Evolutionary conservation across 345 rosid species (phyloP).

Genomic region (Litchi chinensis): DNA sequence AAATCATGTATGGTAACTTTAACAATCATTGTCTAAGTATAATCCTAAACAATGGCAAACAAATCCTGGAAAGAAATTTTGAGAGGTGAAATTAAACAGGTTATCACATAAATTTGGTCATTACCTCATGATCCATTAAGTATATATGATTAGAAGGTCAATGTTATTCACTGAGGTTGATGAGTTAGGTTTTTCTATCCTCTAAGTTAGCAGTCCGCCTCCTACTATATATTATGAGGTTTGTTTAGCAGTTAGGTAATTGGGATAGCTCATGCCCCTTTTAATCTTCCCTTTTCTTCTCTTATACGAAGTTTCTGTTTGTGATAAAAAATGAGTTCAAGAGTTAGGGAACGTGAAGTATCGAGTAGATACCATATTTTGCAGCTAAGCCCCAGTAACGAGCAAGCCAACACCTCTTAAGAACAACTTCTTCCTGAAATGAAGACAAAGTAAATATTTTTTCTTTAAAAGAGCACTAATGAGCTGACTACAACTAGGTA

Average conservation of each 20-base stretch:
- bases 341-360: conserved; percentile 8
- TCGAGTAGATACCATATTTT: conserved; percentile 61
- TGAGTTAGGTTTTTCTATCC: background rate
- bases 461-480: conserved; percentile 9
- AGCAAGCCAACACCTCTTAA: conserved; percentile 99
- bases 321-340: background rate
- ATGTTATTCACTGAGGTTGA: background rate
- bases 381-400: conserved; percentile 99
- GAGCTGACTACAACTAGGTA: conserved; percentile 23
- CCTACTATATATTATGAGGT: background rate
- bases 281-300: background rate
- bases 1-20: background rate
- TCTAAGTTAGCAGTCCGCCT: background rate
- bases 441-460: conserved; percentile 21
- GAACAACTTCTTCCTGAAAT: conserved; percentile 98
- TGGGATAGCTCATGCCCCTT: background rate
- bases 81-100: background rate
- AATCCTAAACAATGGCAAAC: background rate
- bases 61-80: background rate
- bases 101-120: background rate
- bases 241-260: background rate
- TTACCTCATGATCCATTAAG: conserved; percentile 7
- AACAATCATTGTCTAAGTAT: background rate
- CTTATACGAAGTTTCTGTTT: background rate
- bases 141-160: background rate